Conservation (phyloP, 306 rosid genomes). For the Ochetophila trinervis region DNA sequence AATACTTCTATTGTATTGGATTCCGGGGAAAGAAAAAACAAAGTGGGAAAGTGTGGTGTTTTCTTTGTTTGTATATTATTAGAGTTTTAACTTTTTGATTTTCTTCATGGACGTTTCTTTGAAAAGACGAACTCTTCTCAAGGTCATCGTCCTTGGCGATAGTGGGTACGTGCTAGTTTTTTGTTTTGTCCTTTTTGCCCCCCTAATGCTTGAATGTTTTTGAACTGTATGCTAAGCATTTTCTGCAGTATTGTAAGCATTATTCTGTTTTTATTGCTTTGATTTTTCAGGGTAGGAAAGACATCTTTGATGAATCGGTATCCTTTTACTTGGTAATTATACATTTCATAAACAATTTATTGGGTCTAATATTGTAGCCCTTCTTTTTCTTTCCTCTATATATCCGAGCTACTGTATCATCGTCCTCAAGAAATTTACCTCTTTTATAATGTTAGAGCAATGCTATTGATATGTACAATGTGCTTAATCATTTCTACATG, state of each 20-base stretch:
- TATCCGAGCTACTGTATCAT: background rate
- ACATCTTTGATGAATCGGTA: slow-evolving; percentile 93
- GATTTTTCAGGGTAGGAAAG: slow-evolving; percentile 83
- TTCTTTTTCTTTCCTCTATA: background rate
- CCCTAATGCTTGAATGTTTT: background rate
- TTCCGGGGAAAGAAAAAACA: background rate
- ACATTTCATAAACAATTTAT: background rate
- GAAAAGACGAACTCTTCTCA: slow-evolving; percentile 61
- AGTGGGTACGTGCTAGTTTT: slow-evolving; percentile 59
- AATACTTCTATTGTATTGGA: background rate
- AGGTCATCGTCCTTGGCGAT: slow-evolving; percentile 90
- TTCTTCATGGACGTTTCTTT: slow-evolving; percentile 51
- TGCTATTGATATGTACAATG: background rate
- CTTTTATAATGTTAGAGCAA: background rate
- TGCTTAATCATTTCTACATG: background rate
- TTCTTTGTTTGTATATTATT: slow-evolving; percentile 10
- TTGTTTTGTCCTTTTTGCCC: background rate
- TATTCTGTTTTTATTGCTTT: slow-evolving; percentile 6
- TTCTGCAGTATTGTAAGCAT: background rate
- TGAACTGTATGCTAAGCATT: background rate
- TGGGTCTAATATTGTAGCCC: background rate
- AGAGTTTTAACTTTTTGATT: background rate
- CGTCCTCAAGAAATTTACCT: background rate
- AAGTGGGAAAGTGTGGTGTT: background rate
- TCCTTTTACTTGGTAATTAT: slow-evolving; percentile 29